A percentile compares a stretch with the other conserved stretches of the same genome.
Conservation (phyloP, 1,139 yeast species). For the Lizanozyma gosingica region DNA sequence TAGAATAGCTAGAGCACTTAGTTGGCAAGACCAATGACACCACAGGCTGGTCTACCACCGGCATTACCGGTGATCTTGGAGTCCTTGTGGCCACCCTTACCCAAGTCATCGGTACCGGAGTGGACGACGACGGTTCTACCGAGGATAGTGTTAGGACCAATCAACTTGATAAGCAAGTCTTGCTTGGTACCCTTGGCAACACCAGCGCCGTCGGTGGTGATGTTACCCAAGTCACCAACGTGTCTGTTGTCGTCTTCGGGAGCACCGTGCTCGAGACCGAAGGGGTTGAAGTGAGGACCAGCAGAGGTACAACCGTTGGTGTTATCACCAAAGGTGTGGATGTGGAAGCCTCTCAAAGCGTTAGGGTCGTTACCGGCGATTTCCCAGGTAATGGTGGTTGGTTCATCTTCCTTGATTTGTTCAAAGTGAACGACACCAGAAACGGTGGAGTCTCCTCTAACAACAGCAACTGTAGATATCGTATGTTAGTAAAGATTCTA, state of each 20-base stretch:
- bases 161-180: conserved; percentile 66
- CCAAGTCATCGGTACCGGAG: conserved; percentile 91
- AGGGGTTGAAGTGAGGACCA: conserved; percentile 98
- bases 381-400: conserved; percentile 82
- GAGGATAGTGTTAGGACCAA: conserved; percentile 77
- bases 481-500: too few relatives aligned
- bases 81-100: conserved; percentile 92
- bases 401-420: conserved; percentile 68
- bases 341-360: conserved; percentile 93
- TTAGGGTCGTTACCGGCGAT: conserved; percentile 81
- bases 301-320: conserved; percentile 99
- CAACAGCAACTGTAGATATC: conserved; percentile 69
- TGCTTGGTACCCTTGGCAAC: conserved; percentile 82
- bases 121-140: conserved; percentile 97
- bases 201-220: conserved; percentile 78
- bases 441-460: conserved; percentile 90
- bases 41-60: conserved; percentile 98
- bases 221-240: conserved; percentile 96
- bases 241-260: conserved; percentile 88
- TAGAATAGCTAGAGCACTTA: conserved; percentile 11
- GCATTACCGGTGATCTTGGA: conserved; percentile 97
- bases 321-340: conserved; percentile 97
- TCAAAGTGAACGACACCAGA: conserved; percentile 80
- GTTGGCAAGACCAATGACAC: conserved; percentile 81
- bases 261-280: conserved; percentile 84